These are phyloP conservation scores for Sugiyamaella japonica DNA, from an alignment of 1,139 yeast genomes.

Conservation along the genomic window DNA sequence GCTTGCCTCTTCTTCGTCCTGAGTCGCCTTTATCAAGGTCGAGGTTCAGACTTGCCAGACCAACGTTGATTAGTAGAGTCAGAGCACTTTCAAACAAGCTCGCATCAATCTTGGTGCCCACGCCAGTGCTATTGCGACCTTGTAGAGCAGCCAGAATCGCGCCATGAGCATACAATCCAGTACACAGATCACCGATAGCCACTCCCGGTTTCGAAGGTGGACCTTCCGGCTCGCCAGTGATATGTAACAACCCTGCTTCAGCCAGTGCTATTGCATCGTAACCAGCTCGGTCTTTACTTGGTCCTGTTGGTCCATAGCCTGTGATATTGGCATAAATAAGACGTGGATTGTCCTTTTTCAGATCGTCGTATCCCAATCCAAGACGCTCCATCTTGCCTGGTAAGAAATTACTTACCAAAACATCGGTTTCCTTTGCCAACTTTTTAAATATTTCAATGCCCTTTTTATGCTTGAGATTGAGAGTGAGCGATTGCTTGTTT, in stretches of 20 bases:
- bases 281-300: slow-evolving; percentile 42
- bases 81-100: slow-evolving; percentile 43
- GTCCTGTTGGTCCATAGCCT: slow-evolving; percentile 44
- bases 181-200: slow-evolving; percentile 45
- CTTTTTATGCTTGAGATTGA: slow-evolving; percentile 39
- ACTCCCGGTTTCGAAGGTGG: slow-evolving; percentile 46
- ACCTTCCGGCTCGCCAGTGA: slow-evolving; percentile 44
- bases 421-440: slow-evolving; percentile 39
- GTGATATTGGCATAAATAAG: slow-evolving; percentile 44
- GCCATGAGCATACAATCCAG: slow-evolving; percentile 43
- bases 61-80: slow-evolving; percentile 44
- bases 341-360: slow-evolving; percentile 33
- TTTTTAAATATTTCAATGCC: slow-evolving; percentile 39
- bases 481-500: slow-evolving; percentile 42
- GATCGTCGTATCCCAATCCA: slow-evolving; percentile 39
- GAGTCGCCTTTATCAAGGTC: slow-evolving; percentile 20
- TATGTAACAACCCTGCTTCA: slow-evolving; percentile 46
- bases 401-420: slow-evolving; percentile 43
- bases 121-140: slow-evolving; percentile 37
- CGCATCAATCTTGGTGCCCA: slow-evolving; percentile 42
- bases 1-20: slow-evolving; percentile 17
- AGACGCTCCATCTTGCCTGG: slow-evolving; percentile 43
- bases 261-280: slow-evolving; percentile 48
- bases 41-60: slow-evolving; percentile 41
- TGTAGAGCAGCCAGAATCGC: slow-evolving; percentile 43